phyloP scores from a whole-genome alignment of 495 filamentous ascomycete species.

The Penicillium atrosanguineum region DNA sequence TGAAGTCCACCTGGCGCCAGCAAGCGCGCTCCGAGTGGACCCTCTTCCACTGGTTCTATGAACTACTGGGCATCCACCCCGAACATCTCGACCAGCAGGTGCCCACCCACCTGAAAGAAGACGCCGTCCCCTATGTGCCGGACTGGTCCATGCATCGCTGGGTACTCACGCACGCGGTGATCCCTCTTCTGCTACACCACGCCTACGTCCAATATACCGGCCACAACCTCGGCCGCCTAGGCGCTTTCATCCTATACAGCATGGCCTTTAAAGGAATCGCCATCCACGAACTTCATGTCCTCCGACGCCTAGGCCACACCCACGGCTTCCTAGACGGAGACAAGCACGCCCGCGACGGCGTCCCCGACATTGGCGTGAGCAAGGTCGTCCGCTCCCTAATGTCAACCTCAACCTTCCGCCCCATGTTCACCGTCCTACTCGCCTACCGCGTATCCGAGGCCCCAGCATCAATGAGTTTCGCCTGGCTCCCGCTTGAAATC shows the following conservation, averaged over 20 bases:
- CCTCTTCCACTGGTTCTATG: constrained; percentile 34
- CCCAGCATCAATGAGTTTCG: constrained; percentile 25
- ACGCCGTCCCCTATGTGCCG: constrained; percentile 26
- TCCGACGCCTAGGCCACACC: constrained; percentile 28
- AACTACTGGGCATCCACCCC: constrained; percentile 29
- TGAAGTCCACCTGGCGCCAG: constrained; percentile 38
- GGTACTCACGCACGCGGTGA: constrained; percentile 24
- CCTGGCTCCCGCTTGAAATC: constrained; percentile 29
- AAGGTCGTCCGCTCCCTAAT: constrained; percentile 31
- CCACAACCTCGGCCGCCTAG: constrained; percentile 22
- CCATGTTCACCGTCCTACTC: constrained; percentile 32
- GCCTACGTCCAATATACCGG: constrained; percentile 27
- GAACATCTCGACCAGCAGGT: constrained; percentile 25
- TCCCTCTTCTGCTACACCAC: constrained; percentile 29
- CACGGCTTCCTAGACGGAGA: constrained; percentile 40
- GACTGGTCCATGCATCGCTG: constrained; percentile 34
- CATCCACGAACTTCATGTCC: constrained; percentile 31
- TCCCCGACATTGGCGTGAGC: constrained; percentile 33
- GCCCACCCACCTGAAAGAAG: constrained; percentile 26
- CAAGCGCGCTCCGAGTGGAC: constrained; percentile 28
- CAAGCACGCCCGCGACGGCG: constrained; percentile 36
- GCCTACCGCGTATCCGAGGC: constrained; percentile 23
- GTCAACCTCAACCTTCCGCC: constrained; percentile 31
- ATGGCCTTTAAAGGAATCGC: constrained; percentile 29
- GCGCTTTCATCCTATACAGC: constrained; percentile 29